Evolutionary conservation across 192 early-diverging fungal species (phyloP).

Genomic region (Coemansia sp.): DNA sequence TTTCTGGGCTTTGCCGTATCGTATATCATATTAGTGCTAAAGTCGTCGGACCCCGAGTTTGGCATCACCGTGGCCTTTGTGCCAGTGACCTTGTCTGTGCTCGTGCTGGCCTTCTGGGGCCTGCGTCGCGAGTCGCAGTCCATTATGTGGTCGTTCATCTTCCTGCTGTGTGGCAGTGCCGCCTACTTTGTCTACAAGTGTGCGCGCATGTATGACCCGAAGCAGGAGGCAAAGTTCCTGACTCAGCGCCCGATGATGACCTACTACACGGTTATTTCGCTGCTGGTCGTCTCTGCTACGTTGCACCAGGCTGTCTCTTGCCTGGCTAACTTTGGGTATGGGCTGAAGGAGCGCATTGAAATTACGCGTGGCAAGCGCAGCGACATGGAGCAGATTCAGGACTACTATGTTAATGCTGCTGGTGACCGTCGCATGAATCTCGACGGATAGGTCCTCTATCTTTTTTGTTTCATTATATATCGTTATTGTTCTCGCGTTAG

Average conservation of each 20-base stretch:
- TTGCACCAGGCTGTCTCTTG: conserved; percentile 43
- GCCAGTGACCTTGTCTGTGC: conserved; percentile 43
- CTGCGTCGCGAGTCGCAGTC: conserved; percentile 37
- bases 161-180: conserved; percentile 38
- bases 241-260: conserved; percentile 51
- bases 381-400: conserved; percentile 56
- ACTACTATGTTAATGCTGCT: conserved; percentile 52
- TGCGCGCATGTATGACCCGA: conserved; percentile 50
- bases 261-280: conserved; percentile 46
- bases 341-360: conserved; percentile 48
- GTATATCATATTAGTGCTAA: conserved; percentile 62
- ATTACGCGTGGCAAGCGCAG: conserved; percentile 52
- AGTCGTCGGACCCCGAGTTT: conserved; percentile 52
- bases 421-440: conserved; percentile 53
- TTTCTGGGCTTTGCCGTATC: conserved; percentile 53
- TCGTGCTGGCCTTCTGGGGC: conserved; percentile 52
- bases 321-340: conserved; percentile 53
- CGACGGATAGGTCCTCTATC: conserved; percentile 20
- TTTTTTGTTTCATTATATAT: neutral
- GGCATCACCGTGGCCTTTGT: conserved; percentile 48
- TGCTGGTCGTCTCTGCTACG: conserved; percentile 38
- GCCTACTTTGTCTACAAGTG: conserved; percentile 56
- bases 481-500: neutral
- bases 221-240: conserved; percentile 45
- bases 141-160: conserved; percentile 46